Evolutionary conservation across 176 grass and related monocot species (phyloP).

Genomic region (Musa beccarii): DNA sequence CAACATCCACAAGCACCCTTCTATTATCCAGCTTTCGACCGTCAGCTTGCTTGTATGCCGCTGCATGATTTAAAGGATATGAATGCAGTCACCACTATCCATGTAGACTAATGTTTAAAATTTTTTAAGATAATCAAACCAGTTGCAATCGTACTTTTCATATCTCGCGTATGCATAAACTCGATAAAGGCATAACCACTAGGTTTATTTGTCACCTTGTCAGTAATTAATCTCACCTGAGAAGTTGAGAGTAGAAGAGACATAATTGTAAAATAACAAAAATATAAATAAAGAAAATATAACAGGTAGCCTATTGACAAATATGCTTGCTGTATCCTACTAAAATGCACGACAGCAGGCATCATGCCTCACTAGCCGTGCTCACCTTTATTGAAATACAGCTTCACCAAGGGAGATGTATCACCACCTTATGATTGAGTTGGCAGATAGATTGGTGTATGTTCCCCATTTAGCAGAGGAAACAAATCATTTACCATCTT

Average conservation of each 20-base stretch:
- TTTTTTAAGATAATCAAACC: not conserved
- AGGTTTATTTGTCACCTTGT: slow-evolving; percentile 69
- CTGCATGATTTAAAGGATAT: slow-evolving; percentile 24
- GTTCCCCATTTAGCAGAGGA: slow-evolving; percentile 13
- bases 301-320: not conserved
- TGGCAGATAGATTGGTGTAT: slow-evolving; percentile 53
- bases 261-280: not conserved
- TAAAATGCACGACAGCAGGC: slow-evolving; percentile 95
- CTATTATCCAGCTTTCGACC: slow-evolving; percentile 67
- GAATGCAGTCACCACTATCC: not conserved
- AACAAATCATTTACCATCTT: slow-evolving; percentile 34
- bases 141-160: slow-evolving; percentile 60
- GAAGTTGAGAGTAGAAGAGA: slow-evolving; percentile 25
- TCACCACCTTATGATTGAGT: slow-evolving; percentile 62
- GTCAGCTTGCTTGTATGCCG: slow-evolving; percentile 91
- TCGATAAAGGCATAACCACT: slow-evolving; percentile 93
- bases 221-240: slow-evolving; percentile 70
- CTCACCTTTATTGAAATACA: slow-evolving; percentile 86
- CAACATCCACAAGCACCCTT: slow-evolving; percentile 85
- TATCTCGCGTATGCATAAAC: slow-evolving; percentile 78
- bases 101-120: not conserved
- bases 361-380: slow-evolving; percentile 95
- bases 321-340: slow-evolving; percentile 28
- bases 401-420: slow-evolving; percentile 56
- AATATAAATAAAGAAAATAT: not conserved